Conservation (phyloP, 441 rosid species). For the Pelargonium cotyledonis region DNA sequence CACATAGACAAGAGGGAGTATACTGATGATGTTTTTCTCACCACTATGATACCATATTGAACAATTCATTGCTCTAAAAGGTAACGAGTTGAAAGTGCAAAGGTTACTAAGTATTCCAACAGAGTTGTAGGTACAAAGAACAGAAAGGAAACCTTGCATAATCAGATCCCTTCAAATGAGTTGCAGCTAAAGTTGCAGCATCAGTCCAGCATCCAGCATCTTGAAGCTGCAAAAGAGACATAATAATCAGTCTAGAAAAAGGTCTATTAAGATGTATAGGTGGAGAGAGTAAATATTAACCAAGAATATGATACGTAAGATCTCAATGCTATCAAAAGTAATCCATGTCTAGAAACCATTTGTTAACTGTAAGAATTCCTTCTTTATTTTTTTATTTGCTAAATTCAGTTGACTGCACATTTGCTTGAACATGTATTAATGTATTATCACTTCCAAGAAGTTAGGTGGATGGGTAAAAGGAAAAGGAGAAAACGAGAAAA, state of each 20-base stretch:
- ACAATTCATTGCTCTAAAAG: neutral
- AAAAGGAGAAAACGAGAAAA: too few species aligned
- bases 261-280: too few species aligned
- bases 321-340: neutral
- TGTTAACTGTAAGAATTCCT: neutral
- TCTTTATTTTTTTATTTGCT: neutral
- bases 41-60: neutral
- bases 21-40: too few species aligned
- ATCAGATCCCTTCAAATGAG: slow-evolving; percentile 92
- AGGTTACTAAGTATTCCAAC: neutral
- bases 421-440: neutral
- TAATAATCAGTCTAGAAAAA: slow-evolving; percentile 8
- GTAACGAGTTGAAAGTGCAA: neutral
- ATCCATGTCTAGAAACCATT: neutral
- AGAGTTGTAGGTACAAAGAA: neutral
- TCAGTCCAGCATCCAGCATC: slow-evolving; percentile 99
- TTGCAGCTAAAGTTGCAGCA: slow-evolving; percentile 96
- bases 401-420: neutral
- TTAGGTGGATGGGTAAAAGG: too few species aligned
- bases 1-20: too few species aligned
- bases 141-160: slow-evolving; percentile 68
- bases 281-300: too few species aligned
- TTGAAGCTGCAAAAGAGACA: slow-evolving; percentile 60
- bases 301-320: neutral
- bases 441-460: too few species aligned